Base-by-base conservation (phyloP, 352 stramenopile genomes). In the Phytophthora macrochlamydospora region DNA sequence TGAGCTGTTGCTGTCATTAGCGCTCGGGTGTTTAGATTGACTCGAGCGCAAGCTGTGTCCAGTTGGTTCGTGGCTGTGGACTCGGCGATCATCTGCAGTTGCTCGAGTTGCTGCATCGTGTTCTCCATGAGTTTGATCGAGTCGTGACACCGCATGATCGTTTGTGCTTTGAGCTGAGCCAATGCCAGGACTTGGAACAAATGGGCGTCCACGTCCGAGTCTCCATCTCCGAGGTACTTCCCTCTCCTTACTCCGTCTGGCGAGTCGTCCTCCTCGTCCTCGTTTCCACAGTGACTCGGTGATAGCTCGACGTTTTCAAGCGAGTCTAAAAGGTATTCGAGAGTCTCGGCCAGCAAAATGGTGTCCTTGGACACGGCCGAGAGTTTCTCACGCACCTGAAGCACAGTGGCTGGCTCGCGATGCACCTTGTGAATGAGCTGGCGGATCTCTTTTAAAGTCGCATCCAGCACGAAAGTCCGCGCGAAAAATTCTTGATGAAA, bases 401-500 rank as follows among this genome's bases (percentile, higher is more conserved):
- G 69, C 7, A 96, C 83, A 13, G 82, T 83, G 3, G 80, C 91
- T 4, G 95, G 96, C 66, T 99, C 93, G 0, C 77, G 78, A 45
- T 94, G 75, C 8, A 95, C 85, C 2, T 78, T 73, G 44, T 98
- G 92, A 46, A 99, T 92, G 18, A 98, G 82, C 35, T 87, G 68
- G 29, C 94, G 89, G 18, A 98, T 97, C n/a, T 96, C 90, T 60
- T 98, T 97, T 62, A 99, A 89, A 38, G 98, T 97, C 46, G 97
- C 96, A 53, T 96, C 96, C 9, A 99, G 75, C 54, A 99, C 97
- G 71, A 98, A 99, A 24, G 98, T 93, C 12, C 97, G 83, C 8
- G 95, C 95, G 56, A 99, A 99, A 71, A 99, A 65, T 99, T 99
- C 69, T 98, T 93, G 65, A 98, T 89, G 63, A 99, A 99, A 9